Base-by-base conservation (phyloP, 2,329 filamentous ascomycete genomes). In the Monosporascus sp. region DNA sequence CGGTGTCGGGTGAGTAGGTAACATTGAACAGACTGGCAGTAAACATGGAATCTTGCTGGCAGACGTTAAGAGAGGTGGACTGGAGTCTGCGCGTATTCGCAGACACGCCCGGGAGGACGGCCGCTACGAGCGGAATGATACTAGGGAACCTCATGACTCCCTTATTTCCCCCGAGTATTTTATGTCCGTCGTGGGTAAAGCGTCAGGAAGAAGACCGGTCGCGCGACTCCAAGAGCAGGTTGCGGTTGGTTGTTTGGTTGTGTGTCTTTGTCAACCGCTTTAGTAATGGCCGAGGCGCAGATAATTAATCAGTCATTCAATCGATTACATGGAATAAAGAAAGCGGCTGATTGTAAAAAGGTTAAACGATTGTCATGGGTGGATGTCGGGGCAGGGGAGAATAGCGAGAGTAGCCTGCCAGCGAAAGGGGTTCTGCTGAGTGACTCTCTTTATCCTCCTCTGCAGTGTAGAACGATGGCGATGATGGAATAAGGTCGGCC, bases 21-120 rank as follows among this genome's bases (percentile, higher is more conserved):
- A 96, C 88, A 62, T 95, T 87, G 82, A 97, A 96, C 54, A 94
- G 80, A 62, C 87, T 91, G 63, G 92, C 91, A 5, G 89, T 88
- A 72, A 97, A 95, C 66, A 85, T 86, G 27, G 89, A 93, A 72
- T 93, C 87, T 54, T 84, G 77, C 78, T 92, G 88, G 73, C 92
- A 97, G 47, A 88, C 81, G 71, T 89, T 91, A 62, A 97, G 81
- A 25, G 92, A 95, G 67, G 82, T 89, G 52, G 92, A 94, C 63
- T 86, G 78, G 65, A 97, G 88, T 66, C 90, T 77, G 59, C 79
- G 80, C 66, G 83, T 78, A 57, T 83, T 87, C 54, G 81, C 75
- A 53, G 52, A 65, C 18, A 76, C 78, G 55, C 81, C 72, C 50
- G 81, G 67, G 38, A 71, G 60, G 52, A 77, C 54, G 41, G 72